Conservation (phyloP, 2,329 filamentous ascomycete genomes). For the Immersiporthe knoxdaviesiana region DNA sequence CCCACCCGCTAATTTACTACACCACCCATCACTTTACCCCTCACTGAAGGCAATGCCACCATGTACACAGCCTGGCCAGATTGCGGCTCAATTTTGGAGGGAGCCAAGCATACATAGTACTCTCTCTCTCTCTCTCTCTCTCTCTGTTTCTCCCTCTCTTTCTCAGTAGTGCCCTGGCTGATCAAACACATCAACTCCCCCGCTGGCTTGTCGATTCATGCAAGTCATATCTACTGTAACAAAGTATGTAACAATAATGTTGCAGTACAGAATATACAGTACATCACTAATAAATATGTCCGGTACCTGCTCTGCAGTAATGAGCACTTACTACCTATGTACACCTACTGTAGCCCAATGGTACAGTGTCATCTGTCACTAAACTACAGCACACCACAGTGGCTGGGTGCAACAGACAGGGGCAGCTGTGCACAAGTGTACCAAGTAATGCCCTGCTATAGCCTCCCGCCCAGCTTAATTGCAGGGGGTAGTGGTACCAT, state of each 20-base stretch:
- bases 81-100: not conserved
- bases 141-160: no score
- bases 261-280: no score
- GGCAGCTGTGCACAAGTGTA: not conserved
- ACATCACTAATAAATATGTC: no score
- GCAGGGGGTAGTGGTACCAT: not conserved
- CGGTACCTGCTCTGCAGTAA: no score
- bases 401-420: not conserved
- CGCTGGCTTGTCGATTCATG: not conserved
- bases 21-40: not conserved
- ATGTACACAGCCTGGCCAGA: not conserved
- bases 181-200: not conserved
- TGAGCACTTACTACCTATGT: no score
- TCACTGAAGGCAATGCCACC: not conserved
- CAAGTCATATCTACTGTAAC: not conserved
- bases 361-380: not conserved
- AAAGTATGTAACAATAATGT: not conserved
- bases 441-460: not conserved
- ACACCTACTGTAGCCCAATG: no score
- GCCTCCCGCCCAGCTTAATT: not conserved
- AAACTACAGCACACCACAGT: not conserved
- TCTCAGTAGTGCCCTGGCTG: not conserved
- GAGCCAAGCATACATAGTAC: not conserved
- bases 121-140: no score
- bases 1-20: not conserved